Evolutionary conservation across 2,329 filamentous ascomycete species (phyloP), one percentile per base, ranked within the genome.

Genomic region (Colletotrichum limetticola): DNA sequence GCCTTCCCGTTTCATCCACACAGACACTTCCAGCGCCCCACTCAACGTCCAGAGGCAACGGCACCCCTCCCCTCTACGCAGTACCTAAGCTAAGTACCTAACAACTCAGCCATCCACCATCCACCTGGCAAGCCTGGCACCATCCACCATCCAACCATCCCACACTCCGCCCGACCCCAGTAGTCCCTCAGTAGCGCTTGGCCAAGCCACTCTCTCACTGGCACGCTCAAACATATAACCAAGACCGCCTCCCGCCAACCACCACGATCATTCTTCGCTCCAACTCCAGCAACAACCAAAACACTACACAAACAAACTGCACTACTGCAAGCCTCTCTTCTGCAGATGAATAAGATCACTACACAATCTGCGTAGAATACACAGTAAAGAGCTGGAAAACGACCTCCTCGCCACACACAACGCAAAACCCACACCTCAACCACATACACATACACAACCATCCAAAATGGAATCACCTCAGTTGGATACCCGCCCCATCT

Each of bases 391-490:
- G 42, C 42, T 52, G 49, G 35, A 46, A 35, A 62, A 32, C 42
- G 22, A 4, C 59, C 2, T 22, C 19, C 4, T 28, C 28, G 26
- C 14, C 22, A 24, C 30, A 35, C n/a, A 35, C 52, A n/a, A n/a
- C 32, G 42, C 42, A 49, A n/a, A 22, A 57, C 42, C 37, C 28
- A 37, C 16, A 42, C 60, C 30, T 22, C 71, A 62, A 62, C 49
- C n/a, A 67, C 46, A 32, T 32, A 9, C 37, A 57, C 75, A 75
- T 64, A 64, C 62, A 66, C 64, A 68, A 55, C 55, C 46, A 57
- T 30, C 24, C 76, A 78, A 60, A 46, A 84, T 84, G 82, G 81
- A 83, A 37, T 78, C 78, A 53, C 76, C 82, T 26, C 79, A 82
- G 64, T 56, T 52, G 24, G 72, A 72, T 24, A 65, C 78, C 66